A percentile compares a stretch with the other conserved stretches of the same genome.
phyloP scores from a whole-genome alignment of 192 early-diverging fungal genomes.

The Podila epicladia region DNA sequence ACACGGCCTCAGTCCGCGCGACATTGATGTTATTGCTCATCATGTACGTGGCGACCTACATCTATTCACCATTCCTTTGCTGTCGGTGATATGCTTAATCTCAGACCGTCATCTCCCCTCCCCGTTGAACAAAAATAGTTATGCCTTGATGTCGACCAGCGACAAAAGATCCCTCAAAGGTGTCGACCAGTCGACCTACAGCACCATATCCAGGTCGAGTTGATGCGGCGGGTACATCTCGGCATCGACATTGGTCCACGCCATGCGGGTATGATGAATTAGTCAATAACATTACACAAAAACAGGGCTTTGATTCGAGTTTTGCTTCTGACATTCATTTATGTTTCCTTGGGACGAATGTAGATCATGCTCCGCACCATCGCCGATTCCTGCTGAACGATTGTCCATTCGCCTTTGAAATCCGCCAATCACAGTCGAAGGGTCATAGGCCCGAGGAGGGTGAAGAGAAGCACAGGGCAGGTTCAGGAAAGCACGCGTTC shows the following conservation, averaged over 20 bases:
- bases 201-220: constrained; percentile 36
- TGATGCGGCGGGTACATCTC: constrained; percentile 34
- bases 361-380: neutral
- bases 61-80: neutral
- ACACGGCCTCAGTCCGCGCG: constrained; percentile 22
- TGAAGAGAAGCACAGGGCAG: neutral
- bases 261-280: constrained; percentile 2
- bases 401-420: constrained; percentile 30
- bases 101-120: too few species aligned
- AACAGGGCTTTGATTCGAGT: neutral
- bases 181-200: constrained; percentile 29
- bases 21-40: constrained; percentile 24
- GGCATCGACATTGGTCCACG: constrained; percentile 36
- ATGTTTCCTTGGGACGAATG: neutral
- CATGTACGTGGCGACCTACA: constrained; percentile 9
- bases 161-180: constrained; percentile 6
- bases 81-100: too few species aligned
- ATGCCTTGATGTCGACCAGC: constrained; percentile 5
- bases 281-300: too few species aligned
- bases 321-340: neutral
- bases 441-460: neutral
- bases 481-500: constrained; percentile 28
- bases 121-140: neutral
- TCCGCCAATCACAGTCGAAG: constrained; percentile 6
- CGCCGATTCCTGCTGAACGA: constrained; percentile 20